Evolutionary conservation across 2,329 filamentous ascomycete species (phyloP).

Genomic region (Nemania abortiva): DNA sequence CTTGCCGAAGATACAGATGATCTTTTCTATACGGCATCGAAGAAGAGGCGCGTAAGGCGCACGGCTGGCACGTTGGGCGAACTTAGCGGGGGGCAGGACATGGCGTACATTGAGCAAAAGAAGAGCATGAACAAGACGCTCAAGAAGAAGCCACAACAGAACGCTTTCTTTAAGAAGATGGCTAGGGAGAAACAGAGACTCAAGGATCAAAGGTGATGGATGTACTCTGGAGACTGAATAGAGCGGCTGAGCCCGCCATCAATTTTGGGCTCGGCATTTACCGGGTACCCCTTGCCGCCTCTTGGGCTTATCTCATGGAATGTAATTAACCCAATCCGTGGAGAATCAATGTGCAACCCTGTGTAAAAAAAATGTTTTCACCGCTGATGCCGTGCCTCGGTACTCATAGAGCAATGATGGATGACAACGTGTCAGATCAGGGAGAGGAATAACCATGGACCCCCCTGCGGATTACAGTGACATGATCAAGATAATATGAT

Average conservation of each 20-base stretch:
- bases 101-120: conserved; percentile 94
- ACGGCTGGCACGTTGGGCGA: conserved; percentile 89
- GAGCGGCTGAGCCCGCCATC: neutral
- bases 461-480: conserved; percentile 7
- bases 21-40: conserved; percentile 52
- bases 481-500: conserved; percentile 2
- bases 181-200: conserved; percentile 70
- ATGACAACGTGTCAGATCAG: neutral
- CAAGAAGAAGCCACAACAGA: conserved; percentile 70
- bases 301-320: neutral
- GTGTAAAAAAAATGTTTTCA: conserved; percentile 11
- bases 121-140: conserved; percentile 76
- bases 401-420: conserved; percentile 16
- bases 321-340: neutral
- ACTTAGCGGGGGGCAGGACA: conserved; percentile 90
- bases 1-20: conserved; percentile 69
- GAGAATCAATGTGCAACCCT: neutral
- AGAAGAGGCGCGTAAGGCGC: conserved; percentile 73
- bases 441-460: neutral
- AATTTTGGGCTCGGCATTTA: neutral
- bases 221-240: neutral
- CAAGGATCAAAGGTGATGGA: conserved; percentile 42
- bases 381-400: conserved; percentile 13
- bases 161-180: conserved; percentile 74
- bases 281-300: neutral